These are phyloP conservation scores for Delonix regia DNA, from an alignment of 306 rosid species.

Conservation along the genomic window DNA sequence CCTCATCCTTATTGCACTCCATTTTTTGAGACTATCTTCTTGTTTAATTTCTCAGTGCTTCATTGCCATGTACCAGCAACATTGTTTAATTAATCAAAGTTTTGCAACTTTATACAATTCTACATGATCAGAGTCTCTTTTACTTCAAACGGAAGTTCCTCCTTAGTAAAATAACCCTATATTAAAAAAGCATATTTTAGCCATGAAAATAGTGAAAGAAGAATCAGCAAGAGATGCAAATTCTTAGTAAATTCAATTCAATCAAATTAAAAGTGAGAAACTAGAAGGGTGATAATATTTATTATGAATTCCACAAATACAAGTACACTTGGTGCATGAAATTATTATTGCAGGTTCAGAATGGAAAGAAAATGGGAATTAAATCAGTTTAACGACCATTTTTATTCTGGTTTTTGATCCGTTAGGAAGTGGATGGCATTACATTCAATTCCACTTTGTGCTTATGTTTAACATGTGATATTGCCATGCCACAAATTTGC, in stretches of 20 bases:
- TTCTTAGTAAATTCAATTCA: slow-evolving; percentile 5
- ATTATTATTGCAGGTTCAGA: background rate
- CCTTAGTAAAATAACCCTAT: slow-evolving; percentile 33
- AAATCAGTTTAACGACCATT: background rate
- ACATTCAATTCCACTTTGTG: background rate
- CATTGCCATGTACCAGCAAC: slow-evolving; percentile 29
- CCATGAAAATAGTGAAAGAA: slow-evolving; percentile 19
- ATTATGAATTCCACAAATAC: background rate
- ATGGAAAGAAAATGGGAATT: background rate
- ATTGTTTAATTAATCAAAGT: slow-evolving; percentile 33
- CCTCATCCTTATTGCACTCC: slow-evolving; percentile 85
- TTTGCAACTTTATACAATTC: slow-evolving; percentile 24
- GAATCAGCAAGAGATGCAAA: background rate
- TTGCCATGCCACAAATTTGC: background rate
- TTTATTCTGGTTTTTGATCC: background rate
- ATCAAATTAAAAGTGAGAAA: slow-evolving; percentile 29
- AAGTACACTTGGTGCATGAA: background rate
- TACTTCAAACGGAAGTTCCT: slow-evolving; percentile 7
- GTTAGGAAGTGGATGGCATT: background rate
- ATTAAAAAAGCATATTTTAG: slow-evolving; percentile 20
- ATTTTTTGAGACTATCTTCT: slow-evolving; percentile 33
- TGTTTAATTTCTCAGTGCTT: slow-evolving; percentile 26
- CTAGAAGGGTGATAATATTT: background rate
- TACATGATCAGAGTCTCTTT: slow-evolving; percentile 26
- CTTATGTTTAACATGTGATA: slow-evolving; percentile 13